These are phyloP conservation scores for Penicillium bialowiezense DNA, from an alignment of 495 filamentous ascomycete genomes.

Conservation along the genomic window DNA sequence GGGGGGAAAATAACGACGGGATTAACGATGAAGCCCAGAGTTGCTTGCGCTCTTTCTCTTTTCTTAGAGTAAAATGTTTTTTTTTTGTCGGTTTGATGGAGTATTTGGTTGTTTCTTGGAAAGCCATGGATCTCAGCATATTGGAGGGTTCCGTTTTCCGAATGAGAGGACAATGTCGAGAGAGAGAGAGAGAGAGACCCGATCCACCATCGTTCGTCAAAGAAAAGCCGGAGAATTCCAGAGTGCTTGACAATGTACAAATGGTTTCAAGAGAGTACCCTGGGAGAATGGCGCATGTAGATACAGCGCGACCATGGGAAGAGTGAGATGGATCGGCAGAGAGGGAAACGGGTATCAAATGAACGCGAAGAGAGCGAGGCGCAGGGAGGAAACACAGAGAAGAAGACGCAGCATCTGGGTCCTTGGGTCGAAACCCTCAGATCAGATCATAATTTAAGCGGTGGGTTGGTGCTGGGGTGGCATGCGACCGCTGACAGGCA, in stretches of 20 bases:
- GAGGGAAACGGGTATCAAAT: conserved; percentile 44
- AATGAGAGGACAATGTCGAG: conserved; percentile 6
- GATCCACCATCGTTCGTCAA: conserved; percentile 14
- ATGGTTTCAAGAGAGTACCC: conserved; percentile 15
- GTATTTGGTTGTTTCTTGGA: conserved; percentile 12
- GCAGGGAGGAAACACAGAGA: conserved; percentile 20
- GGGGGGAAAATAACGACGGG: conserved; percentile 33
- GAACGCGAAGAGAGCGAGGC: conserved; percentile 33
- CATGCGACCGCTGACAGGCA: conserved; percentile 56
- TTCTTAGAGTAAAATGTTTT: conserved; percentile 20
- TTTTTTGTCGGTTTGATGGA: conserved; percentile 17
- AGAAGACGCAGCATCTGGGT: conserved; percentile 44
- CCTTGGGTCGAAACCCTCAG: conserved; percentile 28
- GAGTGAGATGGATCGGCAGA: conserved; percentile 28
- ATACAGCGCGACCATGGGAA: conserved; percentile 6
- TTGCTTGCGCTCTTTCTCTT: conserved; percentile 36
- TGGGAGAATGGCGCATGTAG: conserved; percentile 5
- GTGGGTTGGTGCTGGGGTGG: conserved; percentile 52
- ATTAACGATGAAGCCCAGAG: conserved; percentile 34
- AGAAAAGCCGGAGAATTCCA: conserved; percentile 6
- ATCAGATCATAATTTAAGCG: conserved; percentile 50
- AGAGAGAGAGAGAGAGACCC: conserved; percentile 12
- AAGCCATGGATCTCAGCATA: conserved; percentile 3
- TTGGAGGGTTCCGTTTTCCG: conserved; percentile 6
- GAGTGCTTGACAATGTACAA: conserved; percentile 26